These are phyloP conservation scores for Moricandia arvensis DNA, from an alignment of 345 rosid genomes.

Conservation along the genomic window DNA sequence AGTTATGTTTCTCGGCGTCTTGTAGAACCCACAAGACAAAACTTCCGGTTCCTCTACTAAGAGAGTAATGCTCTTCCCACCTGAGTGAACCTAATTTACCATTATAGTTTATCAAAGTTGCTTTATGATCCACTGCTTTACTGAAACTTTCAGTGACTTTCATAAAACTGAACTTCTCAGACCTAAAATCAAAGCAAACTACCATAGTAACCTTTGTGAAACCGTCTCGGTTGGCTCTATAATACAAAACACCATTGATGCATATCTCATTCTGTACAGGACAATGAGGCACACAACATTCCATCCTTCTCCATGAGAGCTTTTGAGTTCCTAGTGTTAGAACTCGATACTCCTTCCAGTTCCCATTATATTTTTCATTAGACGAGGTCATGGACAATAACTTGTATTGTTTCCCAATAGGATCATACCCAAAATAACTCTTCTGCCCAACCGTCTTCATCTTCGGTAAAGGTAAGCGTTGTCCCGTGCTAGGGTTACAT, in stretches of 20 bases:
- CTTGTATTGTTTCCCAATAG: not conserved
- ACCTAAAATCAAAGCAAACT: not conserved
- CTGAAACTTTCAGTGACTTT: not conserved
- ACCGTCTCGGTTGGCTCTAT: not conserved
- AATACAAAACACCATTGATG: not conserved
- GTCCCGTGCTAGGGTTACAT: slow-evolving; percentile 15
- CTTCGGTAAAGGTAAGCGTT: not conserved
- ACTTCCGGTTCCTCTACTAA: not conserved
- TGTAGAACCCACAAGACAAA: not conserved
- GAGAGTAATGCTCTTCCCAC: not conserved
- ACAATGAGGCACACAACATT: not conserved
- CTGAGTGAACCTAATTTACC: not conserved
- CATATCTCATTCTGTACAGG: not conserved
- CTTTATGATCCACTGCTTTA: not conserved
- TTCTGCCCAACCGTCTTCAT: not conserved
- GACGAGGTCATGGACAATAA: not conserved
- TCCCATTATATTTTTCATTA: not conserved
- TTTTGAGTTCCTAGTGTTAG: not conserved
- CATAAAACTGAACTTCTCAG: not conserved
- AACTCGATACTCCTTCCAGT: not conserved
- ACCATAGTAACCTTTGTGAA: not conserved
- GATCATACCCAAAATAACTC: not conserved
- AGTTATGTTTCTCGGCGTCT: not conserved
- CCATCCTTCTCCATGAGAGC: not conserved
- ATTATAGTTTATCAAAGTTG: not conserved